These are phyloP conservation scores for Piper betle DNA, from an alignment of 164 flowering plant genomes.

Conservation along the genomic window DNA sequence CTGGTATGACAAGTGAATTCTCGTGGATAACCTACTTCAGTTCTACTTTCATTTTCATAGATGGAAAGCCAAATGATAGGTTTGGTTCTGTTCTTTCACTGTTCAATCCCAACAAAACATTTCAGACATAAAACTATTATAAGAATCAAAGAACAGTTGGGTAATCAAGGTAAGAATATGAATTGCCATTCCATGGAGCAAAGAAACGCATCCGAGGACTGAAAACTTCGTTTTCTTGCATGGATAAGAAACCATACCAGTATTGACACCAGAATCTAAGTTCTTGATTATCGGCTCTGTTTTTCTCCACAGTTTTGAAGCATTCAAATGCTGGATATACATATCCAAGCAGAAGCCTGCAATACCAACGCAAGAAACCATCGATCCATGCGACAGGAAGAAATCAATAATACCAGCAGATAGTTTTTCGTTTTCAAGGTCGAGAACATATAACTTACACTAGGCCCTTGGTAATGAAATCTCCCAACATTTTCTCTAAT, in stretches of 20 bases:
- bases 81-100: background rate
- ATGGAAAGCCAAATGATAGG: background rate
- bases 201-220: background rate
- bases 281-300: conserved; percentile 41
- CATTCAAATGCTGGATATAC: conserved; percentile 85
- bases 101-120: background rate
- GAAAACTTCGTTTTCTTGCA: background rate
- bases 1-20: no score
- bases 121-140: no score
- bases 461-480: conserved; percentile 41
- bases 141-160: background rate
- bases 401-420: background rate
- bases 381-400: background rate
- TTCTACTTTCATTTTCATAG: background rate
- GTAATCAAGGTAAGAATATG: background rate
- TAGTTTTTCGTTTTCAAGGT: background rate
- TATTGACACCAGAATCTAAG: conserved; percentile 90
- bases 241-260: conserved; percentile 31
- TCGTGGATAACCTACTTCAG: background rate
- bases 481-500: conserved; percentile 44
- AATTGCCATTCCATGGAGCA: background rate
- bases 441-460: conserved; percentile 23
- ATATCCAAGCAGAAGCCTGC: conserved; percentile 64
- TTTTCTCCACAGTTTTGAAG: conserved; percentile 61
- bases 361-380: background rate